These are phyloP conservation scores for Komagataella populi DNA, from an alignment of 805 yeast species.

Conservation along the genomic window DNA sequence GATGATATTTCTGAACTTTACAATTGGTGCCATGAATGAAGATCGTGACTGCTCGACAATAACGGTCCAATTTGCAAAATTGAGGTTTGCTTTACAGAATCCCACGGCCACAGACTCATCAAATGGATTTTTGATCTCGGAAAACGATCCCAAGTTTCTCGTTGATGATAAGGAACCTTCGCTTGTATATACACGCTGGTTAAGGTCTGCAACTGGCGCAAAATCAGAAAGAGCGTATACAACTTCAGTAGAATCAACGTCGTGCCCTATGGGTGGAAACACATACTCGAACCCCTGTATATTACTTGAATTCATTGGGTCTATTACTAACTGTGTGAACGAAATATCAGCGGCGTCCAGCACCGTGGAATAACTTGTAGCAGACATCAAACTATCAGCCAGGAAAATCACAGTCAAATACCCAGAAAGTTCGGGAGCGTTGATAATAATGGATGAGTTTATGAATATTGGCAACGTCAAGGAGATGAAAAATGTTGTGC, in stretches of 20 bases:
- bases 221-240: slow-evolving; percentile 6
- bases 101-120: slow-evolving; percentile 40
- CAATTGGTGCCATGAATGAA: slow-evolving; percentile 49
- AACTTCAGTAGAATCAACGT: slow-evolving; percentile 13
- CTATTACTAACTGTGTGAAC: slow-evolving; percentile 5
- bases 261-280: slow-evolving; percentile 22
- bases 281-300: slow-evolving; percentile 25
- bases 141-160: slow-evolving; percentile 25
- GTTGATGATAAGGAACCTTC: not conserved
- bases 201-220: slow-evolving; percentile 22
- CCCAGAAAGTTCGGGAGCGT: slow-evolving; percentile 51
- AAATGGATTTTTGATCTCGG: slow-evolving; percentile 21
- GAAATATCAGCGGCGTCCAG: slow-evolving; percentile 19
- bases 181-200: slow-evolving; percentile 7
- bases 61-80: slow-evolving; percentile 54
- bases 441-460: slow-evolving; percentile 53
- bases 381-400: slow-evolving; percentile 27
- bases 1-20: slow-evolving; percentile 48
- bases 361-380: slow-evolving; percentile 26
- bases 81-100: slow-evolving; percentile 29
- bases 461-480: slow-evolving; percentile 67
- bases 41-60: slow-evolving; percentile 49
- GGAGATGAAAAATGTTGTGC: slow-evolving; percentile 43
- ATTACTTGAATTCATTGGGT: slow-evolving; percentile 12
- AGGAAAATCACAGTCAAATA: slow-evolving; percentile 48